A percentile compares a stretch with the other conserved stretches of the same genome.
Conservation (phyloP, 2,329 filamentous ascomycete species). For the Colletotrichum siamense region DNA sequence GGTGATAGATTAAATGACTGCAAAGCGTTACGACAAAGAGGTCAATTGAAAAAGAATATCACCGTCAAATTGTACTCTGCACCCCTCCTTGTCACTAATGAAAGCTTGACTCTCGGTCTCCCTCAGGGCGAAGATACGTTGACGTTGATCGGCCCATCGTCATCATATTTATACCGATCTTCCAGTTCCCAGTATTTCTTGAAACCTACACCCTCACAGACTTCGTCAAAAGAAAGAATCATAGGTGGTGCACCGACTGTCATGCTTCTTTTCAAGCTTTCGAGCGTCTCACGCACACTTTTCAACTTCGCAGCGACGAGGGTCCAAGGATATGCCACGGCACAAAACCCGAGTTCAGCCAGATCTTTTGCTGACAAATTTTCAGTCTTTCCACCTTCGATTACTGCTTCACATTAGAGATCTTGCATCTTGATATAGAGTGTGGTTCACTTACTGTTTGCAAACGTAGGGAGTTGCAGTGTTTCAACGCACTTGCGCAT, state of each 20-base stretch:
- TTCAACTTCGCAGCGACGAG: constrained; percentile 48
- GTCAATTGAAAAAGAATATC: not conserved
- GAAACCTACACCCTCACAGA: constrained; percentile 51
- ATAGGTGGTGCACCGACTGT: constrained; percentile 43
- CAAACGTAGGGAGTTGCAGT: constrained; percentile 42
- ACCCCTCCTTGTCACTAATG: not conserved
- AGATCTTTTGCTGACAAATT: constrained; percentile 37
- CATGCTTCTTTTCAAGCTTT: constrained; percentile 45
- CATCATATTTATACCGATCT: not conserved
- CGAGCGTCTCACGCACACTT: constrained; percentile 40
- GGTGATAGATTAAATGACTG: not conserved
- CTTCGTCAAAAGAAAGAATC: constrained; percentile 47
- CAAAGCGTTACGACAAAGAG: not conserved
- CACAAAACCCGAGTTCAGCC: constrained; percentile 40
- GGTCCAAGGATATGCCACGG: constrained; percentile 49
- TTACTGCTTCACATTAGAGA: constrained; percentile 10
- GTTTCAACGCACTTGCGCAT: constrained; percentile 44
- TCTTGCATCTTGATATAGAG: not conserved
- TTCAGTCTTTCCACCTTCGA: constrained; percentile 39
- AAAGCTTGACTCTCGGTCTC: not conserved
- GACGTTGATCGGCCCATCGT: not conserved
- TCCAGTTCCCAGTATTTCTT: constrained; percentile 37
- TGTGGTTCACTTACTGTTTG: constrained; percentile 30
- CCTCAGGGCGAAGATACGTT: not conserved
- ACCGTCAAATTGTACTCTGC: not conserved